Evolutionary conservation across 805 yeast genomes (phyloP), one percentile per base, ranked within the genome.

Genomic region (Cyberlindnera galapagoensis): DNA sequence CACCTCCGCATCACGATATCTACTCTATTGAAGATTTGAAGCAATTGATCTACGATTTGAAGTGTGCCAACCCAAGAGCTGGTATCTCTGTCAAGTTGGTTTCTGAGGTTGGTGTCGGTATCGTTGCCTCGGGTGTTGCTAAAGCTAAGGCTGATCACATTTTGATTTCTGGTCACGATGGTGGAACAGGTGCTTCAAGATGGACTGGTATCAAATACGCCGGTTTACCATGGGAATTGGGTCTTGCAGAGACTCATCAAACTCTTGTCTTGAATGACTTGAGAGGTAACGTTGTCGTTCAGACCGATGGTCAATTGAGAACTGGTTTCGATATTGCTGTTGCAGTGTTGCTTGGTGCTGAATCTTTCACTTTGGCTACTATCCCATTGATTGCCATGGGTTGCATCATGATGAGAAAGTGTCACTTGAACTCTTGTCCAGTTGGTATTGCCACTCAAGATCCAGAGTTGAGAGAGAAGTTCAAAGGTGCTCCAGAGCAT

Each of bases 101-200:
- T 12, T 84, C 95, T 18, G 98, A 90, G 63, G 97, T 92, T 39
- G 98, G 98, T 66, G 97, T 90, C 34, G 98, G 98, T 68, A 87
- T 92, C 54, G 90, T 92, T 56, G 97, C 97, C 18, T 86, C 97
- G 26, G 98, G 98, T 73, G 98, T 90, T 18, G 97, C 97, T 39
- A 90, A 90, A 65, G 98, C 98, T 13, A 94, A 92, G 56, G 96
- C 97, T 10, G 97, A 92, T 57, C 95, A 90, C 56, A 82, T 90
- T 52, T 71, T 90, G 56, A 84, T 90, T 44, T 84, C 96, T 39
- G 97, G 97, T 52, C 97, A 94, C 55, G 97, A 90, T 62, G 98
- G 98, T 74, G 98, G 98, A 68, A 90, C 98, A 37, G 98, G 98
- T 78, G 98, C 98, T 38, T 90, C 96, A 39, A 76, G 94, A 60